These are phyloP conservation scores for Aspergillus sclerotialis DNA, from an alignment of 2,329 filamentous ascomycete genomes.

Conservation along the genomic window DNA sequence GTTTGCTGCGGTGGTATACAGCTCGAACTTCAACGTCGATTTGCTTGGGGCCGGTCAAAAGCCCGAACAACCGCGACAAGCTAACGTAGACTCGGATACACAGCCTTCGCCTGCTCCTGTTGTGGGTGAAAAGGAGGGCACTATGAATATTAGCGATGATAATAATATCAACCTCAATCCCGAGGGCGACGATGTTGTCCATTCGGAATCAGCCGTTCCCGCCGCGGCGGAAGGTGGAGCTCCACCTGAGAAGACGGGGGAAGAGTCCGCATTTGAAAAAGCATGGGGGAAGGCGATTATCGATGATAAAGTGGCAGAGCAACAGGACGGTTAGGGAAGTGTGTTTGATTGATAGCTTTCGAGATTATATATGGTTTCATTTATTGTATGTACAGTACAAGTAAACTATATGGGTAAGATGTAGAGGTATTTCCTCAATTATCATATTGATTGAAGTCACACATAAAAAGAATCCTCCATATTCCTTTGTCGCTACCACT, in stretches of 20 bases:
- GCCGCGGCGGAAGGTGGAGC: slow-evolving; percentile 1
- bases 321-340: slow-evolving; percentile 3
- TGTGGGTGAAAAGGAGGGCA: slow-evolving; percentile 12
- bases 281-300: slow-evolving; percentile 33
- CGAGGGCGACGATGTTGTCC: slow-evolving; percentile 5
- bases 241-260: slow-evolving; percentile 1
- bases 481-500: too few species aligned
- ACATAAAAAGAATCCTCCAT: too few species aligned
- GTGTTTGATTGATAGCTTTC: too few species aligned
- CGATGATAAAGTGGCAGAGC: slow-evolving; percentile 10
- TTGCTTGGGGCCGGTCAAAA: slow-evolving; percentile 18
- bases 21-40: slow-evolving; percentile 39
- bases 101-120: slow-evolving; percentile 13
- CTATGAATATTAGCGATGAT: not conserved
- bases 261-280: slow-evolving; percentile 25
- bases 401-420: too few species aligned
- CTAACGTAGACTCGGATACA: too few species aligned
- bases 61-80: slow-evolving; percentile 1
- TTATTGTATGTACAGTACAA: too few species aligned
- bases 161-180: slow-evolving; percentile 4
- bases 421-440: too few species aligned
- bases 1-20: slow-evolving; percentile 44
- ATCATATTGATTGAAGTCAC: too few species aligned
- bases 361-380: too few species aligned
- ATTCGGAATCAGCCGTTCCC: not conserved